A percentile compares a stretch with the other conserved stretches of the same genome.
Evolutionary conservation across 148 eudicot species (phyloP).

Genomic region (Rhododendron simsii): DNA sequence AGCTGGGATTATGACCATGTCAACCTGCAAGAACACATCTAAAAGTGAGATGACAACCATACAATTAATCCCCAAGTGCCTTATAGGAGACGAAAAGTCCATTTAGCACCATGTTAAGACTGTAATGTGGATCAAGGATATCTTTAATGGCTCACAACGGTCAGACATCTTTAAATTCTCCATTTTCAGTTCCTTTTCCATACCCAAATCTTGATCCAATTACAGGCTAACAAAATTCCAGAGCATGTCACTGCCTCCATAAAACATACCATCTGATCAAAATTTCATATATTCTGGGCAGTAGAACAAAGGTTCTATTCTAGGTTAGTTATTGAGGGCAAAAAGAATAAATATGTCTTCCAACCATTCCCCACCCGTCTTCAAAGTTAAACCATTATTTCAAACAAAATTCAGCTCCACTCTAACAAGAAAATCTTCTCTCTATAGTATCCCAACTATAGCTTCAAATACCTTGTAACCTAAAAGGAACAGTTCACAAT

Average conservation of each 20-base stretch:
- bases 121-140: background rate
- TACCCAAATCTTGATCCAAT: background rate
- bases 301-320: background rate
- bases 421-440: background rate
- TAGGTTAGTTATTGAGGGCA: background rate
- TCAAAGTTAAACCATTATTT: background rate
- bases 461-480: background rate
- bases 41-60: background rate
- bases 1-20: constrained; percentile 75
- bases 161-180: background rate
- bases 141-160: background rate
- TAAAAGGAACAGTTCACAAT: background rate
- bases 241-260: background rate
- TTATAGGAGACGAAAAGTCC: background rate
- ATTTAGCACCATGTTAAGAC: background rate
- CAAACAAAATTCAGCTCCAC: background rate
- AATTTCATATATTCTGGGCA: background rate
- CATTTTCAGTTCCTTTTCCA: background rate
- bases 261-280: background rate
- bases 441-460: background rate
- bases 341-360: background rate
- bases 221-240: background rate
- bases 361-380: background rate
- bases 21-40: constrained; percentile 46
- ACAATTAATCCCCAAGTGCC: background rate